Evolutionary conservation across 805 yeast species (phyloP), one percentile per base, ranked within the genome.

Genomic region (Saccharomycopsis fodiens): DNA sequence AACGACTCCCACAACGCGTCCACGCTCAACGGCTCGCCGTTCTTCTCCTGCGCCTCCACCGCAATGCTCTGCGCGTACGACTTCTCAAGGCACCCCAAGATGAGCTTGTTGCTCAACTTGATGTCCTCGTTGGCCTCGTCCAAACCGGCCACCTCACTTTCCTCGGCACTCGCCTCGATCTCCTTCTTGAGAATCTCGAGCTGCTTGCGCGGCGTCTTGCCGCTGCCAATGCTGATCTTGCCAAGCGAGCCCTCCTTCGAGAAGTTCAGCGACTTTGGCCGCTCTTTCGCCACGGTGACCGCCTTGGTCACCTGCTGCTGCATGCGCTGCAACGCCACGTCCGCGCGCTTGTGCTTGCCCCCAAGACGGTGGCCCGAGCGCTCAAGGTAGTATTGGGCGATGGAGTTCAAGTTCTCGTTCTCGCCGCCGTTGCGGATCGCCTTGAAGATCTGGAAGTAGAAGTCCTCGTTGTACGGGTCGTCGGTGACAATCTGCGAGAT

Each of bases 261-360:
- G 55, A 77, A 78, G 52, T 74, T 80, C 36, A 74, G 72, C 32
- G 73, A 67, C 65, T 80, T 80, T 44, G 86, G 83, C 67, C 87
- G 78, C 57, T 87, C 96, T 60, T 86, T 85, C 20, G 97, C 98
- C 34, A 86, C 91, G 45, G 91, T 85, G 15, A 91, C 97, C 13
- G 97, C 97, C 58, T 85, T 86, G 59, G 88, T 94, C 44, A 91
- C 96, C 68, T 91, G 97, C 62, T 88, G 96, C 67, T 91, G 97
- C 96, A 93, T 86, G 71, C 97, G 81, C 69, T 86, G 96, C 57
- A 89, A 72, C 1, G 96, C 96, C 53, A 87, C 79, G 63, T 86
- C 95, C 6, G 89, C 91, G 61, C 91, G 72, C 65, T 80, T 83
- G 52, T 79, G 71, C 62, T 88, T 78, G 42, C 94, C 94, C 56